phyloP scores from a whole-genome alignment of 257 asterid genomes.

The Penstemon eatonii region DNA sequence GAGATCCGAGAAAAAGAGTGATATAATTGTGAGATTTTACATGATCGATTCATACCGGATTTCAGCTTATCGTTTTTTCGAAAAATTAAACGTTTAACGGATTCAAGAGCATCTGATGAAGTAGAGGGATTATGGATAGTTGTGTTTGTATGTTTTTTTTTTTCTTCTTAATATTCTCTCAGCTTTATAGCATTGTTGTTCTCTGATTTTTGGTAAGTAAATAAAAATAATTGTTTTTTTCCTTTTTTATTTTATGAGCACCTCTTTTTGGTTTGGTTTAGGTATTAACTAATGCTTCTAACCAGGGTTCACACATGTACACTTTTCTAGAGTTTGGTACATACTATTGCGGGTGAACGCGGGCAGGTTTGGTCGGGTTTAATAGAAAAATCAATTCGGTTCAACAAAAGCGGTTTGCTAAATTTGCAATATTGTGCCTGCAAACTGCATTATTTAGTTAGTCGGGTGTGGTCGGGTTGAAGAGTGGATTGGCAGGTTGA shows the following conservation, averaged over 20 bases:
- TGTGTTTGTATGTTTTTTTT: conserved; percentile 26
- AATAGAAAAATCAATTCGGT: no score
- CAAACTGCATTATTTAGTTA: no score
- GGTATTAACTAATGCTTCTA: conserved; percentile 29
- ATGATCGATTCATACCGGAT: conserved; percentile 67
- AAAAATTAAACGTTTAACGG: conserved; percentile 55
- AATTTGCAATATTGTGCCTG: no score
- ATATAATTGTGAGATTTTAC: conserved; percentile 25
- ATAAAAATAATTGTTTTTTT: not conserved
- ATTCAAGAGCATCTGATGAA: conserved; percentile 65
- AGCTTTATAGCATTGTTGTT: conserved; percentile 41
- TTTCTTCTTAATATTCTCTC: conserved; percentile 23
- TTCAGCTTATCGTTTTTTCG: conserved; percentile 42
- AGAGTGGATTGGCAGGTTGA: no score
- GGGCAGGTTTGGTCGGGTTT: no score
- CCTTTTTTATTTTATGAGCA: not conserved
- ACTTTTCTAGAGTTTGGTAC: not conserved
- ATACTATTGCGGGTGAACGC: no score
- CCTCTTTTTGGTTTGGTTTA: conserved; percentile 15
- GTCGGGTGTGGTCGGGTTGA: no score
- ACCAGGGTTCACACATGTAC: conserved; percentile 20
- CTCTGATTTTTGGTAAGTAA: conserved; percentile 29
- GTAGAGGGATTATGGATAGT: conserved; percentile 53
- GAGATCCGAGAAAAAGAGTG: conserved; percentile 44
- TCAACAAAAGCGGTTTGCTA: no score